These are phyloP conservation scores for Margaritispora aquatica DNA, from an alignment of 495 filamentous ascomycete genomes.

Conservation along the genomic window DNA sequence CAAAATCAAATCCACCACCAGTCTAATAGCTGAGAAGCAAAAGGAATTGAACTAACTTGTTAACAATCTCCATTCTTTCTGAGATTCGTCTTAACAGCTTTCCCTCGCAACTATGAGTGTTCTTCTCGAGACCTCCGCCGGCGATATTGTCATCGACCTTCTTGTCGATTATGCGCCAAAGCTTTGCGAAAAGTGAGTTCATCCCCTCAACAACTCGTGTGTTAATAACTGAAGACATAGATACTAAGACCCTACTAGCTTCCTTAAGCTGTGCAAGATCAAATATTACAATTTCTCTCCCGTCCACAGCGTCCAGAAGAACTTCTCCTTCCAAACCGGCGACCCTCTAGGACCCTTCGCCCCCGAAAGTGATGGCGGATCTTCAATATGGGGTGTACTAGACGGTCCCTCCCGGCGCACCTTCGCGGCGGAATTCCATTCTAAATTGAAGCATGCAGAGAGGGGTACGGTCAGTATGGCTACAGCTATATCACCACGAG, in stretches of 20 bases:
- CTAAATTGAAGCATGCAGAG: conserved; percentile 78
- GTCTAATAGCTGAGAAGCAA: not conserved
- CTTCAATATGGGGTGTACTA: conserved; percentile 83
- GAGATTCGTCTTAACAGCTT: no score
- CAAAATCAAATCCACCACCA: not conserved
- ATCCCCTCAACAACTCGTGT: conserved; percentile 6
- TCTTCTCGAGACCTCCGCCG: conserved; percentile 82
- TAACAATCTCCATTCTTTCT: no score
- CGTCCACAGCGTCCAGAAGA: conserved; percentile 78
- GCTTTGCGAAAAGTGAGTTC: conserved; percentile 81
- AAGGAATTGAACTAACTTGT: no score
- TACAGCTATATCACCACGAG: conserved; percentile 65
- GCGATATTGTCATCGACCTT: conserved; percentile 91
- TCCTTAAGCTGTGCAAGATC: conserved; percentile 93
- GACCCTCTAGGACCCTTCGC: conserved; percentile 85
- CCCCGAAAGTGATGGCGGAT: conserved; percentile 79
- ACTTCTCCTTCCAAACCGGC: conserved; percentile 92
- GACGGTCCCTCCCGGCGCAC: conserved; percentile 65
- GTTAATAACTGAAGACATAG: conserved; percentile 14
- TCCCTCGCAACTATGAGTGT: conserved; percentile 49
- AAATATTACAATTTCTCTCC: conserved; percentile 98
- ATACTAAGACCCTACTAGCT: conserved; percentile 62
- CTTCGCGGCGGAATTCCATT: conserved; percentile 77
- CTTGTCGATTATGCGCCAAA: conserved; percentile 80
- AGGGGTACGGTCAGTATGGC: conserved; percentile 93